phyloP scores from a whole-genome alignment of 345 rosid genomes.

The Euphorbia tirucalli region DNA sequence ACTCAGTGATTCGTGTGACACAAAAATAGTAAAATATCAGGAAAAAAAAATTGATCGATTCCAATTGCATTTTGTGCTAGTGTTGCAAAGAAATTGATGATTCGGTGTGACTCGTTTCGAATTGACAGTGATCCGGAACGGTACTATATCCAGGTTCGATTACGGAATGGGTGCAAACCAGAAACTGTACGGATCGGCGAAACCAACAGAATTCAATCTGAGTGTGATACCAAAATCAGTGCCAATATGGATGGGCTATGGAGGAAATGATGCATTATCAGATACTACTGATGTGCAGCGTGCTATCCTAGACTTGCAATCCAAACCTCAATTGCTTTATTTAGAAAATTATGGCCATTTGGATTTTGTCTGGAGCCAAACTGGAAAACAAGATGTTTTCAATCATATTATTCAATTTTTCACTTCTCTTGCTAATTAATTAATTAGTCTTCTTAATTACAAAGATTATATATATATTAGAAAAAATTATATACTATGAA shows the following conservation, averaged over 20 bases:
- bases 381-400: constrained; percentile 65
- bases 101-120: too few species aligned
- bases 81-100: too few species aligned
- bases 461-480: too few species aligned
- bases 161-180: constrained; percentile 62
- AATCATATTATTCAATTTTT: constrained; percentile 59
- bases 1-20: too few species aligned
- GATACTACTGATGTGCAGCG: constrained; percentile 56
- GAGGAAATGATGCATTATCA: constrained; percentile 75
- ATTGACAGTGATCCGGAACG: constrained; percentile 86
- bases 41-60: too few species aligned
- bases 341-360: constrained; percentile 37
- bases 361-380: constrained; percentile 5
- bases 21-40: too few species aligned
- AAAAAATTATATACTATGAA: too few species aligned
- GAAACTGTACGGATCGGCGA: constrained; percentile 45
- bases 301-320: constrained; percentile 53
- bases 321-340: constrained; percentile 62
- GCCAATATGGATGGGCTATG: constrained; percentile 92
- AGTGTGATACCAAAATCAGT: constrained; percentile 54
- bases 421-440: too few species aligned
- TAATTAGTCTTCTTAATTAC: too few species aligned
- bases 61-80: too few species aligned
- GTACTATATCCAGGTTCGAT: constrained; percentile 66
- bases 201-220: constrained; percentile 69